Base-by-base conservation (phyloP, 352 stramenopile species). In the Phytopythium helicoides region DNA sequence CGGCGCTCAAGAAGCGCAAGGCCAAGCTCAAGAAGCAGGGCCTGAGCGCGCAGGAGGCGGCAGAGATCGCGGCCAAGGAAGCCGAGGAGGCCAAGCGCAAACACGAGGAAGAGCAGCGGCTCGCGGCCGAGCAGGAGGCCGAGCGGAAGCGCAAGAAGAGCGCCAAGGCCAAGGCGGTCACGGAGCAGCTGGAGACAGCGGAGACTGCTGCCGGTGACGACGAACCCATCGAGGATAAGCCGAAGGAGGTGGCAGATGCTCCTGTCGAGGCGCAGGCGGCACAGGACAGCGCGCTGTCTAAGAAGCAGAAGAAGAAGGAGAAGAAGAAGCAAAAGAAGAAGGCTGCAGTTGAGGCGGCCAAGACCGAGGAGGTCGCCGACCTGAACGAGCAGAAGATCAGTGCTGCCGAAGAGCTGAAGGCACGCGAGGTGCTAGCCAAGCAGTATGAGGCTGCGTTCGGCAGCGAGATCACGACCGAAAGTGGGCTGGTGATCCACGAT, bases 1-100 rank as follows among this genome's bases (percentile, higher is more conserved):
- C 81, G 26, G 74, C 83, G 33, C 70, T 92, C 14, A 92, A 92
- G 73, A 86, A 86, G 52, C 83, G 78, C 63, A 89, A 89, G 47
- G 54, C 61, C 25, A 88, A 88, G 57, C 71, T 87, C 44, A 86
- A 86, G 56, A 89, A 89, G 37, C 55, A 78, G 53, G 73, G 76
- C 3, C 28, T 78, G 25, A 58, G 52, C 12, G 55, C 67, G 9
- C 37, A 66, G 16, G 41, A 76, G 38, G 66, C 66, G 14, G 67
- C 69, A 11, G 25, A 68, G 25, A 51, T 60, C 18, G 58, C 66
- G 34, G 60, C 71, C 6, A 62, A 76, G 31, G 58, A 71, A n/a
- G 58, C 71, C 45, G 71, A 73, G 45, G 50, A 58, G 22, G 33
- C 35, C 4, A 11, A 14, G 21, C 38, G 52, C 46, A 39, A 53